Base-by-base conservation (phyloP, 2,329 filamentous ascomycete species). In the Westerdykella aurantiaca region DNA sequence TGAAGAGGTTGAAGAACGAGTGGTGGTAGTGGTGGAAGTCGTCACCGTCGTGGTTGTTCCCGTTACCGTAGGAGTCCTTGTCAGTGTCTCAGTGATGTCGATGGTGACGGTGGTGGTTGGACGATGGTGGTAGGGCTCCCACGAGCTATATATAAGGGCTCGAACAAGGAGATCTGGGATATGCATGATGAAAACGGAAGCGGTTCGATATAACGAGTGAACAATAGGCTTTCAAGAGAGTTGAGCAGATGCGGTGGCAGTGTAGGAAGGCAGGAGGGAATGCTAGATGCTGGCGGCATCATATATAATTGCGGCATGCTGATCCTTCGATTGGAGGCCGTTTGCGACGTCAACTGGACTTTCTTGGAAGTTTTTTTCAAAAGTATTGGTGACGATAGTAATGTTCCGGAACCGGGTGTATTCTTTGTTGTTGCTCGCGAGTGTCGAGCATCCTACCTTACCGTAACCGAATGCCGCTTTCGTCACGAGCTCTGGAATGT, bases 401-500 rank as follows among this genome's bases (percentile, higher is more conserved):
- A 2, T 13, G 34, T 10, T 34, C 44, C 46, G 55, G 44, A 55
- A 55, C 38, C 56, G 53, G 46, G 9, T 29, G 31, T 13, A 9
- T 23, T 45, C 50, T 57, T 57, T 60, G 49, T 58, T 49, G 22
- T 5, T n/a, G 18, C 23, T 12, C 22, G 31, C n/a, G 40, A 40
- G 38, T 25, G 44, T 41, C 41, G 37, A 38, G 31, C 16, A 39
- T 42, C 31, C 34, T 38, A 16, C 16, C 25, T 29, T 29, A 12
- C 25, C 11, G 11, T 29, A n/a, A 41, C 34, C 46, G 41, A 45
- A 21, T 49, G 50, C 51, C 52, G 55, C 34, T 45, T 55, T 41
- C 45, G 51, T 47, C 41, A 18, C 5, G n/a, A 16, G 33, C 49
- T 45, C 39, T 52, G 54, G 56, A 59, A 59, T 59, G 54, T 49